Evolutionary conservation across 257 asterid species (phyloP), one percentile per base, ranked within the genome.

Genomic region (Solanum peruvianum): DNA sequence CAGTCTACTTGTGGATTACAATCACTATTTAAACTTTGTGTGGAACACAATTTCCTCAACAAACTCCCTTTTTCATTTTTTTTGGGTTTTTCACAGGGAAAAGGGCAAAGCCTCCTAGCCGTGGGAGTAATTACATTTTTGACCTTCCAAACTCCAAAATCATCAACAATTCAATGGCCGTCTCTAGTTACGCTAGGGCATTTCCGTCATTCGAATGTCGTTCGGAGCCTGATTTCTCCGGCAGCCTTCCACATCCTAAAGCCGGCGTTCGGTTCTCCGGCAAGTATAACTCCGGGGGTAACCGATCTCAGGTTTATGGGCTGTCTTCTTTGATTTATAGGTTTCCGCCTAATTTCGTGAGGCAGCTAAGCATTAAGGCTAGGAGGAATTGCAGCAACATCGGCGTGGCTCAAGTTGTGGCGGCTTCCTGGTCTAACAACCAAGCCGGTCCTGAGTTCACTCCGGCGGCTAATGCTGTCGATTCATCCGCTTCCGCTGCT

Each of bases 281-380:
- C 90, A 47, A 80, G 84, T 41, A 91, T 23, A 88, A 84, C 64
- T 75, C 93, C 11, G 86, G 88, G 85, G 84, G 87, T 66, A 90
- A 84, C 27, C 84, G 87, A 31, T 90, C 87, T 88, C 86, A 86
- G 86, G 87, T 87, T 66, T 80, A 75, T 89, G 93, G 92, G 25
- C 85, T 94, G 41, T 95, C 98, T 11, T 94, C 99, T 21, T 90
- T 90, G 58, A 95, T 95, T 80, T 76, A 90, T 42, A 91, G 91
- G 90, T 97, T 97, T 87, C 99, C 99, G 18, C 99, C 99, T 14
- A 97, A 96, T 88, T 95, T 97, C 88, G 99, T 96, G 84, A 91
- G 99, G 88, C 99, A 97, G 98, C 94, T 97, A 85, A 96, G 98
- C 92, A 93, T 84, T 84, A 97, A 97, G 95, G 98, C 99, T 42